A percentile compares a stretch with the other conserved stretches of the same genome.
Evolutionary conservation across 306 rosid species (phyloP).

Genomic region (Cucumis sativus): Cucumber_9930_V3 NC_026661.2:21589501-21590000

Average conservation of each 20-base stretch:
- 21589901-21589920: constrained; percentile 81
- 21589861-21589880: constrained; percentile 23
- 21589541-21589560: constrained; percentile 20
- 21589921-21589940: constrained; percentile 90
- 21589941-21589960: constrained; percentile 14
- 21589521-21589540: constrained; percentile 16
- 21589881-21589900: constrained; percentile 86
- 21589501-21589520: background rate
- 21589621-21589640: background rate
- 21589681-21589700: background rate
- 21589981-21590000: constrained; percentile 3
- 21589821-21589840: constrained; percentile 29
- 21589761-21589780: constrained; percentile 17
- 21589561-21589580: constrained; percentile 6
- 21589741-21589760: background rate
- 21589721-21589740: background rate
- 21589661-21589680: background rate
- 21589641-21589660: background rate
- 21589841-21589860: constrained; percentile 11
- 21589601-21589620: background rate
- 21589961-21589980: constrained; percentile 4
- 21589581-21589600: background rate
- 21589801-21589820: constrained; percentile 18
- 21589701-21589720: background rate
- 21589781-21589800: constrained; percentile 9